Evolutionary conservation across 2,329 filamentous ascomycete species (phyloP), one percentile per base, ranked within the genome.

Genomic region (Chaetomium sp.): DNA sequence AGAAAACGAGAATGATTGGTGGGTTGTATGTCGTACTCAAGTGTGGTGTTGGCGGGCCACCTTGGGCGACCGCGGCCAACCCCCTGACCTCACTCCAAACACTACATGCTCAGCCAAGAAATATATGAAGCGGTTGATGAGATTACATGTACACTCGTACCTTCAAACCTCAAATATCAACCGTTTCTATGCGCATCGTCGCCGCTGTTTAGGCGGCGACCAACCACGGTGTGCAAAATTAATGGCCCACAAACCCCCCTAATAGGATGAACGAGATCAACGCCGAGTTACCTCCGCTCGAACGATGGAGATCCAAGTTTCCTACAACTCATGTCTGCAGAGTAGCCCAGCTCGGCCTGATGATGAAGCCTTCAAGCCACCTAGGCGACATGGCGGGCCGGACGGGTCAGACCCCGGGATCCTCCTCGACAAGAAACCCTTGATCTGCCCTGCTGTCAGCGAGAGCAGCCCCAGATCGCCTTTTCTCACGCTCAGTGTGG

Each of bases 381-480:
- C 21, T 35, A 27, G 21, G 16, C 21, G 10, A 27, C 27, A 42
- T 1, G 33, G 13, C 25, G 21, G 58, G 8, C 49, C 49, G 4
- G 21, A 7, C n/a, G 23, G 49, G 23, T n/a, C 9, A 7, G n/a
- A 16, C 51, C 27, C 35, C 59, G 19, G 51, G 60, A 50, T 62
- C 60, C 4, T 13, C 60, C 38, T 49, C 27, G 19, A 19, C 25
- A 31, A 27, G 53, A 49, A 55, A 57, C 63, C 27, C 58, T 12
- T 65, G 63, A 65, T 65, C 42, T 38, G 5, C 57, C n/a, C 27
- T 27, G 25, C 23, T 6, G 12, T 21, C 49, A 35, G 16, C 21
- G 31, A 31, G 23, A 25, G n/a, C 21, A 63, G 49, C 33, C 45
- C 55, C 16, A 9, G 47, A 59, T 63, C 55, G 27, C 8, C 61